Conservation (phyloP, 2,329 filamentous ascomycete genomes). For the Acrodontium crateriforme region DNA sequence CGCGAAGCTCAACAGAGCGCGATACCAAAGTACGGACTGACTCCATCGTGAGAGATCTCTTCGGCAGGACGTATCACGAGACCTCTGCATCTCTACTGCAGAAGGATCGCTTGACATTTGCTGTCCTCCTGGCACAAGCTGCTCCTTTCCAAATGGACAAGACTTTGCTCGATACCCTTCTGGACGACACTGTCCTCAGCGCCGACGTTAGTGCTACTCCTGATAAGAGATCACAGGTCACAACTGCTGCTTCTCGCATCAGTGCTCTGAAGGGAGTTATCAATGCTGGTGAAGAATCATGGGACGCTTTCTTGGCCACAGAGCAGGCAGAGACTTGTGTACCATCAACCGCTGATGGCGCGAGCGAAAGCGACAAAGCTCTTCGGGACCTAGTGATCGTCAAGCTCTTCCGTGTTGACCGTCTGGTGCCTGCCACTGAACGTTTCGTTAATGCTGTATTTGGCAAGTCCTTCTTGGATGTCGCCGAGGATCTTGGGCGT, state of each 20-base stretch:
- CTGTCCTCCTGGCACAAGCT: conserved; percentile 87
- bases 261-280: conserved; percentile 60
- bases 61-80: conserved; percentile 79
- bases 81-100: conserved; percentile 89
- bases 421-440: conserved; percentile 85
- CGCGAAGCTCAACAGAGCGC: conserved; percentile 54
- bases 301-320: conserved; percentile 71
- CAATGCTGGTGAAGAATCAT: conserved; percentile 46
- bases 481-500: conserved; percentile 70
- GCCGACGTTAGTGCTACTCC: conserved; percentile 62
- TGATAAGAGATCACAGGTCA: conserved; percentile 51
- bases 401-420: conserved; percentile 89
- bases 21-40: conserved; percentile 56
- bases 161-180: conserved; percentile 67
- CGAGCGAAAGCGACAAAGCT: conserved; percentile 51
- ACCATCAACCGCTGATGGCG: conserved; percentile 44
- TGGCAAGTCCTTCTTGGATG: conserved; percentile 66
- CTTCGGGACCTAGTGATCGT: conserved; percentile 76
- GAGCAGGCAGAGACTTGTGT: conserved; percentile 78
- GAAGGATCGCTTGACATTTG: conserved; percentile 85
- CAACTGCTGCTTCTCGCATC: conserved; percentile 55
- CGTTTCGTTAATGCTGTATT: conserved; percentile 82
- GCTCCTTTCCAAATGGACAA: conserved; percentile 96
- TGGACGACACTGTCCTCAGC: conserved; percentile 64
- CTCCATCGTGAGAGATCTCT: conserved; percentile 81